Percentiles rank a stretch among this genome's conserved stretches.
phyloP scores from a whole-genome alignment of 495 filamentous ascomycete genomes.

The Cairneyella variabilis region DNA sequence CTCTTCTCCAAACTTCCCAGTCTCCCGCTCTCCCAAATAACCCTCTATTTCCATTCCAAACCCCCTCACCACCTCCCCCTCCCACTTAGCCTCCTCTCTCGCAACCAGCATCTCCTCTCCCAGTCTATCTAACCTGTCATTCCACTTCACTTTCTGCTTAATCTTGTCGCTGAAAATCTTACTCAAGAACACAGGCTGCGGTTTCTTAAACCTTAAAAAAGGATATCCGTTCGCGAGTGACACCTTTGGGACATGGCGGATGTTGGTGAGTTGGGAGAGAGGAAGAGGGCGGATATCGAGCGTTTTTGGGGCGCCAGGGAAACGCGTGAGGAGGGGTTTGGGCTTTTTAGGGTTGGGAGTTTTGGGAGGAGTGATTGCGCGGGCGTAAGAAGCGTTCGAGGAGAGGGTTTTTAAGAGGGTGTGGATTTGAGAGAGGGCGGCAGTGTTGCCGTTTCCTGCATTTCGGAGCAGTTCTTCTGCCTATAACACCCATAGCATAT shows the following conservation, averaged over 20 bases:
- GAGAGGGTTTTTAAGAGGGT: background rate
- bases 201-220: slow-evolving; percentile 62
- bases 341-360: background rate
- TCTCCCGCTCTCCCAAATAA: background rate
- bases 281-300: slow-evolving; percentile 23
- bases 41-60: background rate
- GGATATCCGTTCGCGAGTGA: slow-evolving; percentile 47
- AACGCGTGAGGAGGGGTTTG: background rate
- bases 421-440: slow-evolving; percentile 15
- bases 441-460: slow-evolving; percentile 4
- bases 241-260: slow-evolving; percentile 46
- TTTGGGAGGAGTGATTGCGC: background rate
- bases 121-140: slow-evolving; percentile 30
- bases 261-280: slow-evolving; percentile 12
- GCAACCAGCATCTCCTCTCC: slow-evolving; percentile 16
- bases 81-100: background rate
- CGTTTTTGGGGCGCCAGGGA: slow-evolving; percentile 18
- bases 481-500: slow-evolving; percentile 2
- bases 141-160: slow-evolving; percentile 33
- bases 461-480: slow-evolving; percentile 16
- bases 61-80: background rate
- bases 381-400: background rate
- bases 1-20: background rate
- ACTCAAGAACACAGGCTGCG: slow-evolving; percentile 53
- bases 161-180: slow-evolving; percentile 49